These are phyloP conservation scores for Fraxinus floribunda DNA, from an alignment of 305 asterid genomes.

Conservation along the genomic window DNA sequence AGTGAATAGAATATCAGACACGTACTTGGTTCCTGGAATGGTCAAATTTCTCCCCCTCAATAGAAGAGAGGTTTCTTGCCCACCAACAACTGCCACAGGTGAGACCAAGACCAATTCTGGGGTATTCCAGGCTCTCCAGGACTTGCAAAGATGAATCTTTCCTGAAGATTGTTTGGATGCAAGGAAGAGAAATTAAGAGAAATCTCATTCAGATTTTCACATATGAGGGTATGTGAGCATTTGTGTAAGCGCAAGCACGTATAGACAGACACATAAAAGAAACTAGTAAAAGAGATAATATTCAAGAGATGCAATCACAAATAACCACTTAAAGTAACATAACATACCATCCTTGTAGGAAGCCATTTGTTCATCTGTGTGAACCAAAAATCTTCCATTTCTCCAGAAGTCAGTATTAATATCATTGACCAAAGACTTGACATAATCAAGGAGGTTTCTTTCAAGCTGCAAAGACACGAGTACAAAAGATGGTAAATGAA, in stretches of 20 bases:
- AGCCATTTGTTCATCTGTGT: constrained; percentile 60
- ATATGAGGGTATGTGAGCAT: not conserved
- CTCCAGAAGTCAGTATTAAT: constrained; percentile 68
- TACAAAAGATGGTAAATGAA: constrained; percentile 20
- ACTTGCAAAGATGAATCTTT: constrained; percentile 52
- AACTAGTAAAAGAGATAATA: not conserved
- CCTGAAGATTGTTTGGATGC: constrained; percentile 42
- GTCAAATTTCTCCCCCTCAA: constrained; percentile 58
- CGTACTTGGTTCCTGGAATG: constrained; percentile 61
- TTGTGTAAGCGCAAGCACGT: not conserved
- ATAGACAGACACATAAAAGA: not conserved
- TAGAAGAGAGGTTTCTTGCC: constrained; percentile 64
- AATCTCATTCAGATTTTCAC: not conserved
- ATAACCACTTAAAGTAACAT: not conserved
- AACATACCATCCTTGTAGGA: constrained; percentile 57
- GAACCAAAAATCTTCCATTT: constrained; percentile 59
- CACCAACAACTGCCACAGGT: constrained; percentile 76
- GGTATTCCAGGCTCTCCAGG: constrained; percentile 44
- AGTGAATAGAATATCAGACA: constrained; percentile 1
- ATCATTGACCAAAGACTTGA: constrained; percentile 50
- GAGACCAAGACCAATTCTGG: constrained; percentile 66
- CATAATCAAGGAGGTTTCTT: constrained; percentile 48
- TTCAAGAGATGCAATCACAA: not conserved
- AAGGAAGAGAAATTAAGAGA: constrained; percentile 12
- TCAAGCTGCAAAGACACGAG: constrained; percentile 58